These are phyloP conservation scores for Fusarium pseudocircinatum DNA, from an alignment of 2,329 filamentous ascomycete species.

Conservation along the genomic window DNA sequence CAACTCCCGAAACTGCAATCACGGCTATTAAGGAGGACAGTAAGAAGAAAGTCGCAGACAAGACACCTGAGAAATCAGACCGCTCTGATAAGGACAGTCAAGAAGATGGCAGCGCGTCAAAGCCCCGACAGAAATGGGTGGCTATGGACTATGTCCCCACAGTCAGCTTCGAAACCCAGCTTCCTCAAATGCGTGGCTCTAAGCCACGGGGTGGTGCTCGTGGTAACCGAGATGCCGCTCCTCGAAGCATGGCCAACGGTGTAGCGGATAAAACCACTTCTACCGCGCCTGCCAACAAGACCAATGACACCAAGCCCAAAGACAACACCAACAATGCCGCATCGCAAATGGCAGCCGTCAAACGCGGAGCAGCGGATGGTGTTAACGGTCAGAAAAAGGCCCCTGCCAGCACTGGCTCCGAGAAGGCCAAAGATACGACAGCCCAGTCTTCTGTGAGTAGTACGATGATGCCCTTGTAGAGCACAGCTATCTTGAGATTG, in stretches of 20 bases:
- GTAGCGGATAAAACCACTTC: conserved; percentile 51
- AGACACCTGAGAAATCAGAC: conserved; percentile 65
- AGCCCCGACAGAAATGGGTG: conserved; percentile 79
- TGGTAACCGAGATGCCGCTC: conserved; percentile 49
- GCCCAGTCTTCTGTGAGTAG: conserved; percentile 54
- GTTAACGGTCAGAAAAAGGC: conserved; percentile 56
- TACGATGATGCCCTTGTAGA: not conserved
- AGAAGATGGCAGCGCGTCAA: conserved; percentile 57
- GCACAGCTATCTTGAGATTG: not conserved
- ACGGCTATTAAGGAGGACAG: conserved; percentile 71
- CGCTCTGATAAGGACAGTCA: conserved; percentile 72
- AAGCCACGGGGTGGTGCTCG: conserved; percentile 62
- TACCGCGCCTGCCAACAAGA: conserved; percentile 44
- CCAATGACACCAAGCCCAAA: conserved; percentile 47
- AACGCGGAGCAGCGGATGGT: conserved; percentile 57
- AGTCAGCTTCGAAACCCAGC: conserved; percentile 85
- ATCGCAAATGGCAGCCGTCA: conserved; percentile 51
- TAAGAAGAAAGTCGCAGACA: conserved; percentile 76
- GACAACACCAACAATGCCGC: conserved; percentile 53
- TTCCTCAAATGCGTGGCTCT: conserved; percentile 65
- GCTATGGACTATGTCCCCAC: conserved; percentile 83
- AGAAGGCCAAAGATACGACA: conserved; percentile 54
- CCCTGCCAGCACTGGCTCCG: conserved; percentile 45
- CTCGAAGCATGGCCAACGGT: conserved; percentile 50
- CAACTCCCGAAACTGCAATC: conserved; percentile 81